Percentiles rank a stretch among this genome's conserved stretches.
These are phyloP conservation scores for Talaromyces rugulosus DNA, from an alignment of 2,329 filamentous ascomycete species.

Conservation along the genomic window DNA sequence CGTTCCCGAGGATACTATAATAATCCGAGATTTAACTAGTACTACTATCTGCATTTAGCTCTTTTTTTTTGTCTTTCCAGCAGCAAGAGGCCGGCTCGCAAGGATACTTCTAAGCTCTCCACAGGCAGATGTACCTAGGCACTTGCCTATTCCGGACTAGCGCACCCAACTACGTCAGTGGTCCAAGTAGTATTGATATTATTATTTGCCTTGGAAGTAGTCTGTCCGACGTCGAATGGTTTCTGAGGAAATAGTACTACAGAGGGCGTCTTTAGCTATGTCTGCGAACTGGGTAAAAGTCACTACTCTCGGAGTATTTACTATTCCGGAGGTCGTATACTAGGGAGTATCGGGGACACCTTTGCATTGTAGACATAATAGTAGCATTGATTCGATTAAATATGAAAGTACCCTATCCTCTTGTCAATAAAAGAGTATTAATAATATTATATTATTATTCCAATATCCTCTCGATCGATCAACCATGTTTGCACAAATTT, in stretches of 20 bases:
- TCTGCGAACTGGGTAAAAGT: background rate
- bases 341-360: background rate
- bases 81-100: background rate
- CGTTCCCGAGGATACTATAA: background rate
- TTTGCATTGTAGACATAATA: background rate
- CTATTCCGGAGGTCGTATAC: background rate
- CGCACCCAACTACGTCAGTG: background rate
- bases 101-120: conserved; percentile 1
- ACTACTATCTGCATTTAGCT: background rate
- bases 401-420: background rate
- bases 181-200: too few relatives aligned
- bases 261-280: too few relatives aligned
- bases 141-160: conserved; percentile 3
- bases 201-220: too few relatives aligned
- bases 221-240: background rate
- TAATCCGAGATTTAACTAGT: background rate
- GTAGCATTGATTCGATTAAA: rapidly evolving
- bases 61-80: background rate
- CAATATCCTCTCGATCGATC: background rate
- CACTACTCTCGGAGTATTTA: background rate
- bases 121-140: conserved; percentile 4
- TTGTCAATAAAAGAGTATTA: background rate
- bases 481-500: background rate
- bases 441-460: too few relatives aligned
- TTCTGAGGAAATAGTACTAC: background rate